These are phyloP conservation scores for Mortierella sp. DNA, from an alignment of 371 early-diverging fungal genomes.

Conservation along the genomic window DNA sequence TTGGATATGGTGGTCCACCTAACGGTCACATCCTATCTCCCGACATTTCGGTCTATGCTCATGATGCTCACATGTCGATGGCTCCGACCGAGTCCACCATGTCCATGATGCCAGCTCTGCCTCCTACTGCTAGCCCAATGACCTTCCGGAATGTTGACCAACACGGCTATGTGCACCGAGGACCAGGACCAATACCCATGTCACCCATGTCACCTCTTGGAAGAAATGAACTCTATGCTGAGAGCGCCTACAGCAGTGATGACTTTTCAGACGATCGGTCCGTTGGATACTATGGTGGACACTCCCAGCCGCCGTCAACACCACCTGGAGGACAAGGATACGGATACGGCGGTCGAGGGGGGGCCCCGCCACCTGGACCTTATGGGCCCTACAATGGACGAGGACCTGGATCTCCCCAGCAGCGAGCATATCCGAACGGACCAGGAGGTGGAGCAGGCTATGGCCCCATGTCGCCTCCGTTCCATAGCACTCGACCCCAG, in stretches of 20 bases:
- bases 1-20: too few species aligned
- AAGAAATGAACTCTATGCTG: slow-evolving; percentile 35
- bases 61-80: slow-evolving; percentile 5
- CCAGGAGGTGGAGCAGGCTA: slow-evolving; percentile 7
- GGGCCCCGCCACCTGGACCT: slow-evolving; percentile 14
- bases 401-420: slow-evolving; percentile 7
- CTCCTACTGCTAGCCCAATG: slow-evolving; percentile 16
- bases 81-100: slow-evolving; percentile 36
- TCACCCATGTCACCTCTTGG: slow-evolving; percentile 10
- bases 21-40: too few species aligned
- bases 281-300: not conserved
- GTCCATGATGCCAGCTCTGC: slow-evolving; percentile 36
- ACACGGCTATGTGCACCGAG: slow-evolving; percentile 2
- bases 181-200: slow-evolving; percentile 4
- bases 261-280: slow-evolving; percentile 34
- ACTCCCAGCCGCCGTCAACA: not conserved
- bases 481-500: slow-evolving; percentile 12
- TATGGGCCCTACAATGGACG: slow-evolving; percentile 13
- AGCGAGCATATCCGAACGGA: slow-evolving; percentile 2
- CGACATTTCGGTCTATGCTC: too few species aligned
- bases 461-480: slow-evolving; percentile 26
- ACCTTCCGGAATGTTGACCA: slow-evolving; percentile 8
- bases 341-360: too few species aligned
- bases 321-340: too few species aligned
- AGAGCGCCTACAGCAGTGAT: slow-evolving; percentile 29